Percentiles rank a stretch among this genome's conserved stretches.
phyloP scores from a whole-genome alignment of 495 filamentous ascomycete genomes.

The Penicillium coffeae region DNA sequence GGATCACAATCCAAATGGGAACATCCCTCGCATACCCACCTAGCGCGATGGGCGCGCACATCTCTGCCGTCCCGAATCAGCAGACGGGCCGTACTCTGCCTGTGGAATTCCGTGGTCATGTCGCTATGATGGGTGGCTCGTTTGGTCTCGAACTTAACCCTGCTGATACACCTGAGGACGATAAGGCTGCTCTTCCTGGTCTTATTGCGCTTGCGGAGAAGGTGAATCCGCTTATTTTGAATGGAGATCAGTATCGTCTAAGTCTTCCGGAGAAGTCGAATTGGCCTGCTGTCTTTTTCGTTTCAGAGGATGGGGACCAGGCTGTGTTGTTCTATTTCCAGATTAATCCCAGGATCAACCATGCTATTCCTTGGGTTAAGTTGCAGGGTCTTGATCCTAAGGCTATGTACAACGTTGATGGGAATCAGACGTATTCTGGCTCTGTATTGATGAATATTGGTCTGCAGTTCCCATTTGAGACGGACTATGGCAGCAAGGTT shows the following conservation, averaged over 20 bases:
- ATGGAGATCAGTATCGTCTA: constrained; percentile 49
- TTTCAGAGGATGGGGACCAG: constrained; percentile 37
- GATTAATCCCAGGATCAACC: constrained; percentile 39
- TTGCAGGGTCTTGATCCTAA: constrained; percentile 42
- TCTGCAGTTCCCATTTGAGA: constrained; percentile 32
- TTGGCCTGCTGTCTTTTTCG: constrained; percentile 52
- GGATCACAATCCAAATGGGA: constrained; percentile 53
- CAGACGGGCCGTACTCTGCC: constrained; percentile 46
- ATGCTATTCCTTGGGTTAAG: constrained; percentile 38
- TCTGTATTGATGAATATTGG: constrained; percentile 49
- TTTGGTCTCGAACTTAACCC: constrained; percentile 54
- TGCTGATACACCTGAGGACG: constrained; percentile 34
- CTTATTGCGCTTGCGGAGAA: constrained; percentile 45
- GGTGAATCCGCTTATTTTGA: constrained; percentile 49
- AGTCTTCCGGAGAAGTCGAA: constrained; percentile 50
- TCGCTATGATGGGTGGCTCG: constrained; percentile 55
- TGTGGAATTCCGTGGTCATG: constrained; percentile 48
- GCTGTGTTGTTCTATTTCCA: constrained; percentile 51
- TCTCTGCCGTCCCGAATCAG: constrained; percentile 51
- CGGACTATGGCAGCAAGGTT: constrained; percentile 41
- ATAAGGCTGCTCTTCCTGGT: constrained; percentile 40
- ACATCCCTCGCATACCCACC: constrained; percentile 52
- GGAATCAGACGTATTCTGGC: constrained; percentile 38
- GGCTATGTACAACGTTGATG: constrained; percentile 41
- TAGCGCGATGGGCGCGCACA: constrained; percentile 53